Evolutionary conservation across 2,329 filamentous ascomycete species (phyloP).

Genomic region (Sordariomycetes sp.): DNA sequence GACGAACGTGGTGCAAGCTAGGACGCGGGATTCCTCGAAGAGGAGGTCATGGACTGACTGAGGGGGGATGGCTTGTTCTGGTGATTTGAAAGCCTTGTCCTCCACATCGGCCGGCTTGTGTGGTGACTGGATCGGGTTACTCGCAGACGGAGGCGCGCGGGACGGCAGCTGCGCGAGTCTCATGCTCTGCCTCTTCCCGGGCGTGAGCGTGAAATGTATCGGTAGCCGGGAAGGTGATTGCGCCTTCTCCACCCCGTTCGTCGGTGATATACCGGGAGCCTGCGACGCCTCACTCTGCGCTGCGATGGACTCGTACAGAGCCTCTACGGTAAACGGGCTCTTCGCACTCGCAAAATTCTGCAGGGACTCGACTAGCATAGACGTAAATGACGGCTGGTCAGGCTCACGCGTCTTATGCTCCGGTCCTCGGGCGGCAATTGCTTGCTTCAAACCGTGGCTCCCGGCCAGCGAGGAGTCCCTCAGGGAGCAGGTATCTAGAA

Average conservation of each 20-base stretch:
- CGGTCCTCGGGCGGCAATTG: conserved; percentile 43
- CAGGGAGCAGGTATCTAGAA: conserved; percentile 49
- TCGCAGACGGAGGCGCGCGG: conserved; percentile 11
- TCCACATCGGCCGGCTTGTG: conserved; percentile 11
- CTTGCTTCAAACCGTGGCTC: conserved; percentile 45
- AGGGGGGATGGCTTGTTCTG: conserved; percentile 28
- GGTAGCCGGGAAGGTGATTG: conserved; percentile 25
- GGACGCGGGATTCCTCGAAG: conserved; percentile 48
- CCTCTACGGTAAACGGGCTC: conserved; percentile 40
- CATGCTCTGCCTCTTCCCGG: conserved; percentile 37
- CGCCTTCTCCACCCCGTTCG: conserved; percentile 29
- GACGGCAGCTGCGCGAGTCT: conserved; percentile 33
- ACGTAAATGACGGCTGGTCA: conserved; percentile 42
- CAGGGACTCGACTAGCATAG: conserved; percentile 40
- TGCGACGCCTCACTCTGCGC: conserved; percentile 29
- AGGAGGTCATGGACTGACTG: conserved; percentile 38
- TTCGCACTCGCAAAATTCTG: conserved; percentile 31
- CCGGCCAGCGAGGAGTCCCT: conserved; percentile 34
- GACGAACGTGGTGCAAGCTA: conserved; percentile 54
- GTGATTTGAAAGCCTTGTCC: neutral
- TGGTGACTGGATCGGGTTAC: conserved; percentile 2
- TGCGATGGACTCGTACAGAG: conserved; percentile 42
- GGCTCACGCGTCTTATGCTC: conserved; percentile 32
- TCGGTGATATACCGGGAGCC: conserved; percentile 23
- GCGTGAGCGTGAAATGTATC: conserved; percentile 40